Conservation (phyloP, 2,329 filamentous ascomycete genomes). For the Monascus ruber region DNA sequence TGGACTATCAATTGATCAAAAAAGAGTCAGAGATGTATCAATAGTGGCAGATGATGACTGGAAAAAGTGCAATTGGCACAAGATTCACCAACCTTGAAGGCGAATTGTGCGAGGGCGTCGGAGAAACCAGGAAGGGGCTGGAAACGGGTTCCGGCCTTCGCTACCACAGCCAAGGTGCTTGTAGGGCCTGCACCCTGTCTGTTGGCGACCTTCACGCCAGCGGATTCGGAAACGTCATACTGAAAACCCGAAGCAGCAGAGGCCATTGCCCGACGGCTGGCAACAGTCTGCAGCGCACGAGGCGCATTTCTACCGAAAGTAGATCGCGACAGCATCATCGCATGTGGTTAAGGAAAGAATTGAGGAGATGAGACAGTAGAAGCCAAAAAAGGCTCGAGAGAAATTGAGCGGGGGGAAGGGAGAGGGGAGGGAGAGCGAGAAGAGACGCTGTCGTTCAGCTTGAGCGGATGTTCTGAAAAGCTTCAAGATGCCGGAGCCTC, state of each 20-base stretch:
- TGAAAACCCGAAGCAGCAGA: conserved; percentile 61
- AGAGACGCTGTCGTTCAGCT: conserved; percentile 17
- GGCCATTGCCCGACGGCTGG: conserved; percentile 51
- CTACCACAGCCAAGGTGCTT: conserved; percentile 79
- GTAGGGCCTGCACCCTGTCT: conserved; percentile 81
- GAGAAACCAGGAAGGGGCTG: conserved; percentile 82
- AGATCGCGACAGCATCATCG: conserved; percentile 57
- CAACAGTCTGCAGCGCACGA: conserved; percentile 49
- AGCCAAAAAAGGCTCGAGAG: conserved; percentile 26
- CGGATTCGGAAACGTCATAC: conserved; percentile 77
- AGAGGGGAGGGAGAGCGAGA: conserved; percentile 14
- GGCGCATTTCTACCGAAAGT: conserved; percentile 53
- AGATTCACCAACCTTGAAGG: conserved; percentile 67
- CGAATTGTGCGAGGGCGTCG: conserved; percentile 84
- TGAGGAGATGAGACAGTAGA: conserved; percentile 19
- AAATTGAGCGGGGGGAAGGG: conserved; percentile 21
- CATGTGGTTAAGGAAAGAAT: conserved; percentile 43
- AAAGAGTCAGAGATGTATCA: background rate
- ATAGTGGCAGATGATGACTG: conserved; percentile 5
- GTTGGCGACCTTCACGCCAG: conserved; percentile 84
- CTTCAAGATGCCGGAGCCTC: conserved; percentile 29
- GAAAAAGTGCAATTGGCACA: conserved; percentile 10
- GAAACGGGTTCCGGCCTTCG: conserved; percentile 90
- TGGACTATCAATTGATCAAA: conserved; percentile 50
- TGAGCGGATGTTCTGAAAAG: conserved; percentile 27